phyloP scores from a whole-genome alignment of 495 filamentous ascomycete species.

The Lophium mytilinum region DNA sequence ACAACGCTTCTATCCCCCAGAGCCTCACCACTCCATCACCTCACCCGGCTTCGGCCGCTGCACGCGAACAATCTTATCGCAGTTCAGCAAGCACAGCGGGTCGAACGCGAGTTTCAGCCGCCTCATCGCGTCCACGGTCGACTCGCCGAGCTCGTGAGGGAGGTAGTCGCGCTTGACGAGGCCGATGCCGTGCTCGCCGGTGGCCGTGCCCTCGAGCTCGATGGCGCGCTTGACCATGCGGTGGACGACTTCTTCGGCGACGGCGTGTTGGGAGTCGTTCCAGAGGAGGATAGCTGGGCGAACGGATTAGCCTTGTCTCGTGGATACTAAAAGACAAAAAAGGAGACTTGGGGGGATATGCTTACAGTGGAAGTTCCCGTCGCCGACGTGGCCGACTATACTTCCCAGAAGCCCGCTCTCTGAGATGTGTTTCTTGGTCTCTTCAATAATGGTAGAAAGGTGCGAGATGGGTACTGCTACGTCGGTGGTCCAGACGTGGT shows the following conservation, averaged over 20 bases:
- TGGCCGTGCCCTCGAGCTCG: slow-evolving; percentile 76
- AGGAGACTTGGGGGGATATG: background rate
- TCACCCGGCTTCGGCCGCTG: slow-evolving; percentile 32
- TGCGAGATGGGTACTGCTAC: slow-evolving; percentile 72
- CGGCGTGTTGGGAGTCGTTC: slow-evolving; percentile 52
- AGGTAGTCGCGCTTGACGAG: slow-evolving; percentile 77
- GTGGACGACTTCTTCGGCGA: slow-evolving; percentile 64
- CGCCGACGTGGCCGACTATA: slow-evolving; percentile 77
- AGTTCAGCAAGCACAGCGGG: slow-evolving; percentile 69
- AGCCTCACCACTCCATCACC: slow-evolving; percentile 32
- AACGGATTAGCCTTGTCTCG: slow-evolving; percentile 1
- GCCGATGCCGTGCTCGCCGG: slow-evolving; percentile 76
- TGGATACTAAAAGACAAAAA: background rate
- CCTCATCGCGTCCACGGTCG: slow-evolving; percentile 71
- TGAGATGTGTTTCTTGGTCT: slow-evolving; percentile 65
- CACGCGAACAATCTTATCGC: slow-evolving; percentile 66
- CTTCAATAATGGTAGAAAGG: slow-evolving; percentile 67
- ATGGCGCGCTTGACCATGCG: slow-evolving; percentile 78
- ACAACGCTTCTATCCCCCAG: background rate
- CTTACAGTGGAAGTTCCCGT: slow-evolving; percentile 75
- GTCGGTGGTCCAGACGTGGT: slow-evolving; percentile 76
- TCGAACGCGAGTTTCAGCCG: slow-evolving; percentile 70
- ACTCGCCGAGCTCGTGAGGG: slow-evolving; percentile 60
- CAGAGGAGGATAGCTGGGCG: slow-evolving; percentile 60
- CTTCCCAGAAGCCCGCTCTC: slow-evolving; percentile 57